A percentile compares a stretch with the other conserved stretches of the same genome.
phyloP scores from a whole-genome alignment of 106 monocot species.

The Dendrobium huoshanense region DNA sequence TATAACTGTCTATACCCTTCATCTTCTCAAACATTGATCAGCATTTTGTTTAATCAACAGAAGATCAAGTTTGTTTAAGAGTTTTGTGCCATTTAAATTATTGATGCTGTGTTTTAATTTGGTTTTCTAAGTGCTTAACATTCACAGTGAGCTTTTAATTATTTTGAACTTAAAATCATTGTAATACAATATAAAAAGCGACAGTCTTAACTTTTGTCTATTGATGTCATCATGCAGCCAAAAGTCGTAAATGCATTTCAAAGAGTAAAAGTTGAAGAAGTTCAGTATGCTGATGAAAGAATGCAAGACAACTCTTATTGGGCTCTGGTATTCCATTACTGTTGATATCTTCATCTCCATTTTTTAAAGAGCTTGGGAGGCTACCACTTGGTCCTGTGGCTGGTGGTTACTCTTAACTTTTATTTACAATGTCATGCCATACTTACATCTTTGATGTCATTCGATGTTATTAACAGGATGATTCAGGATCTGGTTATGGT shows the following conservation, averaged over 20 bases:
- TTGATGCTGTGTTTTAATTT: not conserved
- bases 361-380: not conserved
- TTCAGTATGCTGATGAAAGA: slow-evolving; percentile 70
- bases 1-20: too few species aligned
- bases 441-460: not conserved
- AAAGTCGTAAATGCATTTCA: slow-evolving; percentile 61
- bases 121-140: not conserved
- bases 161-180: not conserved
- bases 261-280: slow-evolving; percentile 70
- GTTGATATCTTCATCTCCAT: not conserved
- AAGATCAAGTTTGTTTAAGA: not conserved
- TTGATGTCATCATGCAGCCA: slow-evolving; percentile 33
- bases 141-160: not conserved
- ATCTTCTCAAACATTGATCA: too few species aligned
- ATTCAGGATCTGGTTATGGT: slow-evolving; percentile 84
- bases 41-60: not conserved
- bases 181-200: not conserved
- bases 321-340: slow-evolving; percentile 54
- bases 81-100: not conserved
- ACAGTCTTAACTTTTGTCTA: not conserved
- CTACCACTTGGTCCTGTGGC: not conserved
- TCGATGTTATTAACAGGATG: slow-evolving; percentile 37
- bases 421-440: not conserved
- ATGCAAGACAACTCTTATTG: slow-evolving; percentile 94
- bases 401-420: not conserved